Conservation (phyloP, 306 rosid species). For the Elaeagnus macrophylla region DNA sequence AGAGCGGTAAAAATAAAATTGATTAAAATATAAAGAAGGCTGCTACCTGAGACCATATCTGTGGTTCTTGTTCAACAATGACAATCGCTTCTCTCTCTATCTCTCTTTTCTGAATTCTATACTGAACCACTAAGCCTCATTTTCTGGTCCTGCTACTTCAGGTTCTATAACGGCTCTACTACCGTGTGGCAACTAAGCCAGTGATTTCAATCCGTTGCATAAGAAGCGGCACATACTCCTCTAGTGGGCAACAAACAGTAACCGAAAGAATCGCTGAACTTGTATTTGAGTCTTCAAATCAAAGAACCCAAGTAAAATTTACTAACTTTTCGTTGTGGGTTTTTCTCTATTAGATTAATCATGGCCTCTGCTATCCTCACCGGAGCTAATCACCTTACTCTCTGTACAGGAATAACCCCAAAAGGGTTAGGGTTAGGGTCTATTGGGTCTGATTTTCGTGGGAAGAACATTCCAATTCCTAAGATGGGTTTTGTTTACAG, state of each 20-base stretch:
- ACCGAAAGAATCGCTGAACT: not conserved
- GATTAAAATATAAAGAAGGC: too few relatives aligned
- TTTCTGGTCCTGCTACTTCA: slow-evolving; percentile 2
- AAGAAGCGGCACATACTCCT: not conserved
- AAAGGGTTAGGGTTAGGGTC: slow-evolving; percentile 43
- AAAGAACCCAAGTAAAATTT: slow-evolving; percentile 6
- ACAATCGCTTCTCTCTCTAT: slow-evolving; percentile 5
- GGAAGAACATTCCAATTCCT: slow-evolving; percentile 34
- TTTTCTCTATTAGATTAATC: slow-evolving; percentile 12
- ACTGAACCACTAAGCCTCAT: slow-evolving; percentile 4
- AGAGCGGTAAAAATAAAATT: too few relatives aligned
- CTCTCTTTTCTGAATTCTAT: not conserved
- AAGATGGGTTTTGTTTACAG: slow-evolving; percentile 25
- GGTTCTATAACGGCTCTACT: not conserved
- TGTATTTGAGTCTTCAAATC: slow-evolving; percentile 5
- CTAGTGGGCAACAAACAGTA: not conserved
- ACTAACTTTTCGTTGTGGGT: slow-evolving; percentile 12
- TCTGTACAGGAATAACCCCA: slow-evolving; percentile 34
- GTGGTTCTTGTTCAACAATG: slow-evolving; percentile 13
- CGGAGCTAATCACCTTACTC: slow-evolving; percentile 57
- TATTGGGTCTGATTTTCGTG: slow-evolving; percentile 36
- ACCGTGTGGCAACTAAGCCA: slow-evolving; percentile 4
- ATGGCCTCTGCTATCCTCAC: slow-evolving; percentile 64
- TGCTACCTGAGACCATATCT: too few relatives aligned
- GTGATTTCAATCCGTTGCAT: not conserved